These are phyloP conservation scores for Skeletonema marinoi DNA, from an alignment of 108 stramenopile genomes.

Conservation along the genomic window DNA sequence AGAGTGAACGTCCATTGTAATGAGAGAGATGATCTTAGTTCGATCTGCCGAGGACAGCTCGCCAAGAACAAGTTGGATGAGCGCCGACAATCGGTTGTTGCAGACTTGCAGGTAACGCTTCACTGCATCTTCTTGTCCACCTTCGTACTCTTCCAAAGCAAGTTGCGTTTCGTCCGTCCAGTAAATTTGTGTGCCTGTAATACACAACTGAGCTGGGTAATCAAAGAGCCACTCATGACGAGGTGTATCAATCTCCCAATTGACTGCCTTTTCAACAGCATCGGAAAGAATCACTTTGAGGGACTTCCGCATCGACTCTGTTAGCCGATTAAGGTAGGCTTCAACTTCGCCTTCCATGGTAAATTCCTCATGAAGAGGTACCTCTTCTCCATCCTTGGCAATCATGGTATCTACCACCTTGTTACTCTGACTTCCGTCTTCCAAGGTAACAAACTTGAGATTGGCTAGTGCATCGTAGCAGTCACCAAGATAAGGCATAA, in stretches of 20 bases:
- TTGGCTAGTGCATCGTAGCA: constrained; percentile 89
- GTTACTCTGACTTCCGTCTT: constrained; percentile 53
- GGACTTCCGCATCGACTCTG: constrained; percentile 79
- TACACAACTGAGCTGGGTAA: constrained; percentile 90
- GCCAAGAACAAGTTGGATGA: constrained; percentile 86
- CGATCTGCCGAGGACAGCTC: constrained; percentile 73
- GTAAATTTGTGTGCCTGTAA: constrained; percentile 90
- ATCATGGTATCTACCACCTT: constrained; percentile 76
- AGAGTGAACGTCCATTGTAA: constrained; percentile 93
- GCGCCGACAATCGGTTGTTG: constrained; percentile 66
- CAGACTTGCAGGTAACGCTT: constrained; percentile 82
- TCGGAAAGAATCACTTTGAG: constrained; percentile 75
- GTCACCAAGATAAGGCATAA: constrained; percentile 90
- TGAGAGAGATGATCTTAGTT: constrained; percentile 90
- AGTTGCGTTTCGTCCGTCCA: constrained; percentile 93
- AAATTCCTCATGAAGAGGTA: constrained; percentile 68
- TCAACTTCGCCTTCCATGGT: constrained; percentile 90
- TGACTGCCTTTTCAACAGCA: constrained; percentile 85
- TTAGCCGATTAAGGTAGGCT: constrained; percentile 83
- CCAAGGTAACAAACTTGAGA: constrained; percentile 66
- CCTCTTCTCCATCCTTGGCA: constrained; percentile 85
- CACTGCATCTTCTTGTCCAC: constrained; percentile 89
- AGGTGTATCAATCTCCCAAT: constrained; percentile 88
- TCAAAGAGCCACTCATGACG: constrained; percentile 91
- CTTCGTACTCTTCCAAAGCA: constrained; percentile 87